Evolutionary conservation across 306 rosid species (phyloP).

Genomic region (Quercus bicolor): DNA sequence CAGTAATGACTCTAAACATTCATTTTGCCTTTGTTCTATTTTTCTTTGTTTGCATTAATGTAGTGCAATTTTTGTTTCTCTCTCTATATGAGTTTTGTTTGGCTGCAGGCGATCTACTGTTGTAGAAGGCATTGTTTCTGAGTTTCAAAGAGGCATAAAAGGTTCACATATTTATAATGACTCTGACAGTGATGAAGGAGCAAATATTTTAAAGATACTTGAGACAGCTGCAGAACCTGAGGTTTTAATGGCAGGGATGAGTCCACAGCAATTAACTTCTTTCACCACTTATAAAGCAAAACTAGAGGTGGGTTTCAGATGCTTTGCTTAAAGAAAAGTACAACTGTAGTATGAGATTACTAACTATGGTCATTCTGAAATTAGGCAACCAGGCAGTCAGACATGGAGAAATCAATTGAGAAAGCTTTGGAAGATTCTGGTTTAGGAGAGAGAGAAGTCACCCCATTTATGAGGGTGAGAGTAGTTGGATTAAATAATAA

Average conservation of each 20-base stretch:
- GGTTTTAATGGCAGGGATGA: slow-evolving; percentile 90
- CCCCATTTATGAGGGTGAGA: slow-evolving; percentile 70
- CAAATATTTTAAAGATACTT: slow-evolving; percentile 66
- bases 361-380: slow-evolving; percentile 24
- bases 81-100: slow-evolving; percentile 22
- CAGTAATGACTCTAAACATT: not conserved
- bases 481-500: slow-evolving; percentile 68
- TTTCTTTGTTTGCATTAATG: not conserved
- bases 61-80: slow-evolving; percentile 12
- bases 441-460: slow-evolving; percentile 64
- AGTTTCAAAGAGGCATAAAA: slow-evolving; percentile 53
- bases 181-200: slow-evolving; percentile 69
- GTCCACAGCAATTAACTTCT: slow-evolving; percentile 69
- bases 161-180: slow-evolving; percentile 41
- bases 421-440: slow-evolving; percentile 79
- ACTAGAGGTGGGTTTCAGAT: slow-evolving; percentile 53
- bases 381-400: slow-evolving; percentile 69
- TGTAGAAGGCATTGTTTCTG: slow-evolving; percentile 59
- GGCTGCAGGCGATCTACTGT: slow-evolving; percentile 60
- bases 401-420: slow-evolving; percentile 64
- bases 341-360: slow-evolving; percentile 20
- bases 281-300: slow-evolving; percentile 69
- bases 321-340: slow-evolving; percentile 19
- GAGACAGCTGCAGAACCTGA: slow-evolving; percentile 89
- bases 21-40: not conserved